A percentile compares a stretch with the other conserved stretches of the same genome.
Conservation (phyloP, 192 early-diverging fungal species). For the Podila verticillata region DNA sequence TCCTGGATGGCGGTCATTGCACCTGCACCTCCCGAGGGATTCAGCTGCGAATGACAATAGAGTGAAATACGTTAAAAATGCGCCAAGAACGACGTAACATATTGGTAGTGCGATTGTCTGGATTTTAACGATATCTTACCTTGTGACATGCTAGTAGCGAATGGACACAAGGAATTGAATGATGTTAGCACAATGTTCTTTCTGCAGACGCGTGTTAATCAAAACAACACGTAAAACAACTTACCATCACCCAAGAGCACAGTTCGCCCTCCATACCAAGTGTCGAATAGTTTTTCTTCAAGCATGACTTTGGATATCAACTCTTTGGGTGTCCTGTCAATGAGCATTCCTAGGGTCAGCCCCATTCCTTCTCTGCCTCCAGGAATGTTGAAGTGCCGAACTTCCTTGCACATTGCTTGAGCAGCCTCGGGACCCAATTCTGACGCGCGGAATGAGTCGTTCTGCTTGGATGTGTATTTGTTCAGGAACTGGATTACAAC, state of each 20-base stretch:
- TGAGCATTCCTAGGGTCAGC: neutral
- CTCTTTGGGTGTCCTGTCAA: neutral
- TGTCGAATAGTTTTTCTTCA: neutral
- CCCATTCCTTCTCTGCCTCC: neutral
- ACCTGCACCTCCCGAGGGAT: neutral
- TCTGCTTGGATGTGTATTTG: neutral
- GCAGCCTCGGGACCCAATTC: neutral
- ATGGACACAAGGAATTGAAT: too few relatives aligned
- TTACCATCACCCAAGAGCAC: neutral
- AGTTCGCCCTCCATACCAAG: neutral
- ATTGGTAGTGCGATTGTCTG: too few relatives aligned
- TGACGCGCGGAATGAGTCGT: neutral
- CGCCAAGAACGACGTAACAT: too few relatives aligned
- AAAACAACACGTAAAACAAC: neutral
- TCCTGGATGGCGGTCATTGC: neutral
- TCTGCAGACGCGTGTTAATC: too few relatives aligned
- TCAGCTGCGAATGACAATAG: neutral
- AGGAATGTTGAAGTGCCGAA: neutral
- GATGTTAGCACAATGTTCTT: too few relatives aligned
- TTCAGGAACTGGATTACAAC: neutral
- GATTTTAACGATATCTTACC: neutral
- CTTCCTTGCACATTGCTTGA: neutral
- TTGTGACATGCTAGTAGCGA: neutral
- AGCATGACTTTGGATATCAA: neutral
- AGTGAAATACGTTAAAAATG: too few relatives aligned